Percentiles rank a stretch among this genome's conserved stretches.
These are phyloP conservation scores for Letharia lupina DNA, from an alignment of 495 filamentous ascomycete species.

Conservation along the genomic window DNA sequence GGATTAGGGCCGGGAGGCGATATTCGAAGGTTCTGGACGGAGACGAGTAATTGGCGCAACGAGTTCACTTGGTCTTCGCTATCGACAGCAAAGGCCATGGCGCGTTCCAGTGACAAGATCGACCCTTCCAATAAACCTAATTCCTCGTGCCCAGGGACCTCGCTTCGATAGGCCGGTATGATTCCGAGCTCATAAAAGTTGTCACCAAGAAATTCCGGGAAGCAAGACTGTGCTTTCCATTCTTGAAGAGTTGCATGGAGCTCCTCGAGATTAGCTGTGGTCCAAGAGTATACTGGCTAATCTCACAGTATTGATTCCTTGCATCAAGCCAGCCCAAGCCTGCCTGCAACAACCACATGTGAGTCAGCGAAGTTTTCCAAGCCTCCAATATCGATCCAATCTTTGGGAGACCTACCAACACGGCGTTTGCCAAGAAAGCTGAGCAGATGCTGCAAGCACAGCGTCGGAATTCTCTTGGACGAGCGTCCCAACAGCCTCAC, in stretches of 20 bases:
- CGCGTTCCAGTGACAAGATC: conserved; percentile 1
- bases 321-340: neutral
- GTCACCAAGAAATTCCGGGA: neutral
- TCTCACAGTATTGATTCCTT: neutral
- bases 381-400: neutral
- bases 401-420: neutral
- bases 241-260: neutral
- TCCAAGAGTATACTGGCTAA: neutral
- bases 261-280: neutral
- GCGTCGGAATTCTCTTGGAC: neutral
- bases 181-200: neutral
- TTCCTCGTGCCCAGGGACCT: neutral
- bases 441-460: conserved; percentile 2
- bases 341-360: neutral
- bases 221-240: neutral
- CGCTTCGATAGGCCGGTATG: conserved; percentile 1
- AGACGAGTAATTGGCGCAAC: neutral
- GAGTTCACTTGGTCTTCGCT: neutral
- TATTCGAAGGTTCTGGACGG: conserved; percentile 1
- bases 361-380: neutral
- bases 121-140: neutral
- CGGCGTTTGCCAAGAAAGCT: neutral
- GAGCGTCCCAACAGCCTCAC: neutral
- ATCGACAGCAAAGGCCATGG: neutral
- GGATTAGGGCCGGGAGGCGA: neutral